These are phyloP conservation scores for Globisporangium carolinianum DNA, from an alignment of 352 stramenopile species.

Conservation along the genomic window DNA sequence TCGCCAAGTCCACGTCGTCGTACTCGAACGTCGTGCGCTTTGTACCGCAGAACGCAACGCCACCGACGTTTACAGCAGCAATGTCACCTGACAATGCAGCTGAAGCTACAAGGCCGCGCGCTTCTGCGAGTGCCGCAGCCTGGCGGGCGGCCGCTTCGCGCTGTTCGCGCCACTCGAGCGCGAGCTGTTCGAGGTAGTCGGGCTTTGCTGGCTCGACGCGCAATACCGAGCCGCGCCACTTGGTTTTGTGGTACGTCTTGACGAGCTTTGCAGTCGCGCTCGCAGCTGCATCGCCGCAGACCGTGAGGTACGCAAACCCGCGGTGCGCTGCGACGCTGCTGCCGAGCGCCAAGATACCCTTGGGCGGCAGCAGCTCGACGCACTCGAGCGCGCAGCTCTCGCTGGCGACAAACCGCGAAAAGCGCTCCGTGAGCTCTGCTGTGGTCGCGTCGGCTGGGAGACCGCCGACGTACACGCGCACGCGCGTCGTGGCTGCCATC, in stretches of 20 bases:
- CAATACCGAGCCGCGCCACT: slow-evolving; percentile 59
- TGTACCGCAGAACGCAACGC: slow-evolving; percentile 20
- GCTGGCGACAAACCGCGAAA: slow-evolving; percentile 36
- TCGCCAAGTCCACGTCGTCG: slow-evolving; percentile 7
- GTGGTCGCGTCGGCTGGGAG: slow-evolving; percentile 36
- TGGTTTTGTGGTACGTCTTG: slow-evolving; percentile 66
- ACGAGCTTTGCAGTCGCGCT: slow-evolving; percentile 31
- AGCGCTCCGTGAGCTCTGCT: slow-evolving; percentile 54
- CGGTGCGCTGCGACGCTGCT: slow-evolving; percentile 13
- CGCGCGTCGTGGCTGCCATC: slow-evolving; percentile 6
- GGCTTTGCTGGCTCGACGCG: slow-evolving; percentile 49
- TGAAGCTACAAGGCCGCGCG: slow-evolving; percentile 1
- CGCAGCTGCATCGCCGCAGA: slow-evolving; percentile 23
- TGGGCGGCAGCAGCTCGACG: slow-evolving; percentile 40
- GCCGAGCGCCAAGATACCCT: slow-evolving; percentile 9
- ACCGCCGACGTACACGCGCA: slow-evolving; percentile 63
- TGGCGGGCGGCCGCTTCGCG: neutral
- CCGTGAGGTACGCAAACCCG: slow-evolving; percentile 59
- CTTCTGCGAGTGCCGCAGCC: slow-evolving; percentile 3
- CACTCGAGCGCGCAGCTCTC: slow-evolving; percentile 22
- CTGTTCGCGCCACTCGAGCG: slow-evolving; percentile 28
- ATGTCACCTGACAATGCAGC: neutral
- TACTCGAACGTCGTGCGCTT: slow-evolving; percentile 20
- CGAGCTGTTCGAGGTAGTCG: slow-evolving; percentile 37
- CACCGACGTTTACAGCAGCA: slow-evolving; percentile 14